Evolutionary conservation across 228 moss, liverwort and hornwort species (phyloP), one percentile per base, ranked within the genome.

Genomic region (Sphagnum magellanicum): DNA sequence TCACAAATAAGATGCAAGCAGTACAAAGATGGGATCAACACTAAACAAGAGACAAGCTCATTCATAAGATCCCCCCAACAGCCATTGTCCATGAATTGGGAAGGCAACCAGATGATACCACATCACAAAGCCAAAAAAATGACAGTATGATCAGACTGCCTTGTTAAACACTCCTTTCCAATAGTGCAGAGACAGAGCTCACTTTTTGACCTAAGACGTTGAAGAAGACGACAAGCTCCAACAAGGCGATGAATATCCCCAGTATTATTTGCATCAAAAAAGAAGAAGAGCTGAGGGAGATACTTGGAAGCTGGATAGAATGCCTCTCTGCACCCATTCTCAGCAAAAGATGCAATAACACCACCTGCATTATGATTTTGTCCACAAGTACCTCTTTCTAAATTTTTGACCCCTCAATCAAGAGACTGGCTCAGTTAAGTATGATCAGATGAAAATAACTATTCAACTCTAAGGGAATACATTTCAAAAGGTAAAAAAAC

Each of bases 281-380:
- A 98, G 78, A 98, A 98, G 60, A 90, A 79, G 47, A 98, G 89
- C 67, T 94, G 90, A 55, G 98, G 83, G 50, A 98, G 89, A 72
- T 81, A 98, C 74, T 92, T 98, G 53, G 92, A 81, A 10, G 92
- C 85, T 55, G 89, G 68, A 81, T 83, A 86, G 80, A 94, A 94
- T 74, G 87, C 92, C 66, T 74, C 78, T 83, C 94, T 91, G 89
- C 87, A 74, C 6, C 63, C 49, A 55, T 50, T 50, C 17, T 32
- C 64, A 61, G 55, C 75, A 79, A 32, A 60, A 67, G 50, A 63
- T 57, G 11, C 16, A 53, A 74, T 74, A 63, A 68, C 16, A 50
- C 62, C 16, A 10, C 48, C 5, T 6, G 32, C 11, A 10, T 48
- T 17, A 32, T 32, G 32, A 32, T 32, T 32, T 3, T 32, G 32